These are phyloP conservation scores for Candida sp. DNA, from an alignment of 1,139 yeast species.

Conservation along the genomic window DNA sequence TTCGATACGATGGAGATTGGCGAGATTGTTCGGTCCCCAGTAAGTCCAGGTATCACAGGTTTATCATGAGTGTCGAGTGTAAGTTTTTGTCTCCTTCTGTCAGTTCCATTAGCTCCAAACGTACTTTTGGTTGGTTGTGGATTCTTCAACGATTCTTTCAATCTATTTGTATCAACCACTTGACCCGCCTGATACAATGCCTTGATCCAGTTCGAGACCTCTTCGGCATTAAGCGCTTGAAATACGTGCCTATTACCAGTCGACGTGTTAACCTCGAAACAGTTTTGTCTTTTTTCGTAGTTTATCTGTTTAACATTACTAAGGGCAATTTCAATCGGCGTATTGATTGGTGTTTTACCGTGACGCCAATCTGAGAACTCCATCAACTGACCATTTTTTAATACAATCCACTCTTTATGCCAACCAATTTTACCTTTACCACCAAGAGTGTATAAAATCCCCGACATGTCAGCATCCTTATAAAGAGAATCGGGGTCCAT, in stretches of 20 bases:
- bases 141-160: constrained; percentile 10
- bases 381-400: constrained; percentile 60
- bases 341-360: constrained; percentile 59
- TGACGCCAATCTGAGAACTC: constrained; percentile 85
- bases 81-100: constrained; percentile 10
- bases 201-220: constrained; percentile 67
- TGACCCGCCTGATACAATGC: constrained; percentile 53
- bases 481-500: constrained; percentile 10
- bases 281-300: constrained; percentile 48
- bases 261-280: constrained; percentile 79
- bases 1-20: constrained; percentile 33
- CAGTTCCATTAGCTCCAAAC: constrained; percentile 3
- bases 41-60: constrained; percentile 15
- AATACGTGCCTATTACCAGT: constrained; percentile 66
- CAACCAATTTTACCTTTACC: constrained; percentile 79
- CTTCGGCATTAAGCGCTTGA: constrained; percentile 73
- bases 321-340: constrained; percentile 71
- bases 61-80: constrained; percentile 13
- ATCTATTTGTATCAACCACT: constrained; percentile 26
- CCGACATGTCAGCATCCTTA: constrained; percentile 37
- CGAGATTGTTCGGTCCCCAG: constrained; percentile 21
- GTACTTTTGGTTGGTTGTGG: background rate
- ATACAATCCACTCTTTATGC: constrained; percentile 90
- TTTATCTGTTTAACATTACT: constrained; percentile 59
- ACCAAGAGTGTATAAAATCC: constrained; percentile 64